A percentile compares a stretch with the other conserved stretches of the same genome.
Evolutionary conservation across 1,139 yeast species (phyloP).

Genomic region (Sugiyamaella sp.): DNA sequence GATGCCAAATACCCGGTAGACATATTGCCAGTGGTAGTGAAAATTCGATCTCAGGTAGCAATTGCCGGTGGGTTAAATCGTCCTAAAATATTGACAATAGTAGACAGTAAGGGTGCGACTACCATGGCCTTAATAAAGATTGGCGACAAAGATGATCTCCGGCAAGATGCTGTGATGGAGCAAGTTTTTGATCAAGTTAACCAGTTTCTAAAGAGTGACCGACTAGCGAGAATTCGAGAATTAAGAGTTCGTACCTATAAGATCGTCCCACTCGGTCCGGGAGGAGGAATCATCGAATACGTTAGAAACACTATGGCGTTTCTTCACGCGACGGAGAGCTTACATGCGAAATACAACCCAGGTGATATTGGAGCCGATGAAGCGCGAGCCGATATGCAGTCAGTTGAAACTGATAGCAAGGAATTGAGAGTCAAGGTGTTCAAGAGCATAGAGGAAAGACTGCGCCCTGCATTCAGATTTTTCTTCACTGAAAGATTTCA

Average conservation of each 20-base stretch:
- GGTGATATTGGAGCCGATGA: slow-evolving; percentile 54
- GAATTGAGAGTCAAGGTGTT: slow-evolving; percentile 56
- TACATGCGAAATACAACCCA: slow-evolving; percentile 51
- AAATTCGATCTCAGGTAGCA: slow-evolving; percentile 50
- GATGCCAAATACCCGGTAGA: slow-evolving; percentile 50
- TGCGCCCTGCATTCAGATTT: slow-evolving; percentile 67
- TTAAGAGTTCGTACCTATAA: slow-evolving; percentile 79
- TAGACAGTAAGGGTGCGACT: slow-evolving; percentile 57
- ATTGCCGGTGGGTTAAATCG: slow-evolving; percentile 83
- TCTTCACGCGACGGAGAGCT: slow-evolving; percentile 63
- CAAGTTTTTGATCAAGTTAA: slow-evolving; percentile 92
- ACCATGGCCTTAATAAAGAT: slow-evolving; percentile 73
- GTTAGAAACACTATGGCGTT: slow-evolving; percentile 77
- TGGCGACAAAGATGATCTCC: slow-evolving; percentile 77
- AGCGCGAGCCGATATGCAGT: slow-evolving; percentile 70
- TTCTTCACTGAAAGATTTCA: slow-evolving; percentile 74
- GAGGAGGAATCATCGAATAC: slow-evolving; percentile 87
- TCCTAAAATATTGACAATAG: slow-evolving; percentile 72
- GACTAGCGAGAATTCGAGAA: slow-evolving; percentile 57
- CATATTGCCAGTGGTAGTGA: slow-evolving; percentile 51
- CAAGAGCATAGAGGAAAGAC: slow-evolving; percentile 51
- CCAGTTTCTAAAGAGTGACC: slow-evolving; percentile 59
- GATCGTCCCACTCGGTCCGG: slow-evolving; percentile 87
- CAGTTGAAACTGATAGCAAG: slow-evolving; percentile 52
- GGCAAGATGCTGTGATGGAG: slow-evolving; percentile 98